Percentiles rank a stretch among this genome's conserved stretches.
Conservation (phyloP, 805 yeast genomes). For the Sugiyamaella chiloensis region DNA sequence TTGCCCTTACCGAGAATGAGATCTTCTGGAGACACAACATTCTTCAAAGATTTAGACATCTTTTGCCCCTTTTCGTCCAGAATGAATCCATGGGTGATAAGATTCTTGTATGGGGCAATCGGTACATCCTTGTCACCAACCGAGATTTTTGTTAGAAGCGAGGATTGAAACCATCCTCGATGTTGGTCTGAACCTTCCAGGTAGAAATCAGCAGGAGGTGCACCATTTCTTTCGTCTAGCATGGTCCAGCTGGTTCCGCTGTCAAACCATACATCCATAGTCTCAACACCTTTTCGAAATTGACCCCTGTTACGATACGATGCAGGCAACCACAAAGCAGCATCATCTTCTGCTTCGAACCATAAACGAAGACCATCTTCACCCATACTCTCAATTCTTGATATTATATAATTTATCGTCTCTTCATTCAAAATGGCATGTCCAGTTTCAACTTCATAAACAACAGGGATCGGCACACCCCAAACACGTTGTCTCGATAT, state of each 20-base stretch:
- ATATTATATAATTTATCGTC: constrained; percentile 56
- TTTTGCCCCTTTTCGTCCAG: constrained; percentile 81
- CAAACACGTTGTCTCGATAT: constrained; percentile 92
- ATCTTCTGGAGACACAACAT: constrained; percentile 65
- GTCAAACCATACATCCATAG: constrained; percentile 99
- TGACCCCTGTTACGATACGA: constrained; percentile 40
- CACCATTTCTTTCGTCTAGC: constrained; percentile 34
- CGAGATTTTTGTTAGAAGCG: constrained; percentile 74
- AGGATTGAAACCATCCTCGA: constrained; percentile 98
- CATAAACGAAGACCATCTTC: constrained; percentile 46
- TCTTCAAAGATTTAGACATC: constrained; percentile 93
- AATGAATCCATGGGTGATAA: constrained; percentile 92
- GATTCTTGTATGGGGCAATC: constrained; percentile 63
- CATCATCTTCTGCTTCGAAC: constrained; percentile 61
- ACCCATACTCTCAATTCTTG: constrained; percentile 54
- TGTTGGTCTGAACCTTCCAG: constrained; percentile 98
- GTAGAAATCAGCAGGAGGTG: constrained; percentile 75
- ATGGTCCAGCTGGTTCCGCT: constrained; percentile 90
- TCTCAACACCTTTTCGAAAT: constrained; percentile 71
- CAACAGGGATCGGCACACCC: constrained; percentile 97
- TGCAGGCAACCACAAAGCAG: constrained; percentile 72
- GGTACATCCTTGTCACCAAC: constrained; percentile 33
- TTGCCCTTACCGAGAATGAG: constrained; percentile 55
- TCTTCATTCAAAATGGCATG: constrained; percentile 58
- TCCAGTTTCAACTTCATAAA: constrained; percentile 60